These are phyloP conservation scores for Neurospora sp. DNA, from an alignment of 2,329 filamentous ascomycete species.

Conservation along the genomic window DNA sequence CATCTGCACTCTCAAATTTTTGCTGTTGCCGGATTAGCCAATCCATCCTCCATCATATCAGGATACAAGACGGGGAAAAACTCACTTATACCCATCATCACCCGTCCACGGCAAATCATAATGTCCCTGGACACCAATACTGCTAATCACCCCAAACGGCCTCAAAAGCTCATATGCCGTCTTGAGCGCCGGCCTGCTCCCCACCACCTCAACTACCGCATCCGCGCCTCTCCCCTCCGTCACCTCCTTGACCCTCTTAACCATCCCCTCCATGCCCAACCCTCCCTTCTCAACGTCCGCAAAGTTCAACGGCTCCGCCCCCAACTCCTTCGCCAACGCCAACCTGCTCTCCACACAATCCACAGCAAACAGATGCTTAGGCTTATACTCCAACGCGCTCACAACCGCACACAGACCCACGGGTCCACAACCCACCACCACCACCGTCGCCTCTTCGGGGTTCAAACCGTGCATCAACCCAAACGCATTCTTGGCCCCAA, in stretches of 20 bases:
- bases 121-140: constrained; percentile 56
- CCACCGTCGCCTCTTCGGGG: constrained; percentile 49
- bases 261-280: constrained; percentile 40
- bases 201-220: constrained; percentile 72
- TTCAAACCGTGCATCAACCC: constrained; percentile 37
- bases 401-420: constrained; percentile 79
- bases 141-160: constrained; percentile 64
- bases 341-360: constrained; percentile 70
- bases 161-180: constrained; percentile 63
- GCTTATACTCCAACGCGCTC: constrained; percentile 64
- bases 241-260: constrained; percentile 60
- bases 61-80: constrained; percentile 1
- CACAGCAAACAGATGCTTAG: constrained; percentile 67
- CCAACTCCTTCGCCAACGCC: constrained; percentile 60
- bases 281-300: constrained; percentile 39
- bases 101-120: constrained; percentile 57
- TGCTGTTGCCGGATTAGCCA: constrained; percentile 33
- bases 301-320: constrained; percentile 79
- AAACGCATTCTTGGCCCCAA: constrained; percentile 72
- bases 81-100: constrained; percentile 49
- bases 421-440: constrained; percentile 76
- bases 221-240: constrained; percentile 79
- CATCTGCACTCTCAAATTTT: constrained; percentile 67
- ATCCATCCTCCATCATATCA: background rate
- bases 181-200: constrained; percentile 56